phyloP scores from a whole-genome alignment of 768 basidiomycete genomes.

The Tricholoma bakamatsutake region DNA sequence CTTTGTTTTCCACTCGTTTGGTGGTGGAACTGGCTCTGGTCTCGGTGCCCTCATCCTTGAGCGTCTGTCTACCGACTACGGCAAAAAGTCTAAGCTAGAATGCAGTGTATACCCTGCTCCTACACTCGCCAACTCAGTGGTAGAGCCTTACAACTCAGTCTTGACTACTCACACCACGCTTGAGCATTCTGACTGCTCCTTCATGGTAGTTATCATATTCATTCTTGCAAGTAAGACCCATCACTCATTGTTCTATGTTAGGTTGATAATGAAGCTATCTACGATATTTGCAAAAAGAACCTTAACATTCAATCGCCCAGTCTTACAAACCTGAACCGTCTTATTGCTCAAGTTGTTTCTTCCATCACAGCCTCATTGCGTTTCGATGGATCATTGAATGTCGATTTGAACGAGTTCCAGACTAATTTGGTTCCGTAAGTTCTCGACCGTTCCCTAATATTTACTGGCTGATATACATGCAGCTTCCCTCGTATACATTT shows the following conservation, averaged over 20 bases:
- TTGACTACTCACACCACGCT: constrained; percentile 97
- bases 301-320: constrained; percentile 80
- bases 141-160: constrained; percentile 97
- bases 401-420: constrained; percentile 98
- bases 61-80: constrained; percentile 93
- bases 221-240: not conserved
- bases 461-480: constrained; percentile 4
- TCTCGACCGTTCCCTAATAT: constrained; percentile 75
- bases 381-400: constrained; percentile 96
- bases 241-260: constrained; percentile 18
- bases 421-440: constrained; percentile 96
- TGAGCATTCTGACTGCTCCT: constrained; percentile 98
- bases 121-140: constrained; percentile 88
- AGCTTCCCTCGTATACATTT: constrained; percentile 99
- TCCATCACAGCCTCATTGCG: constrained; percentile 95
- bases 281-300: constrained; percentile 98
- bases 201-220: constrained; percentile 65
- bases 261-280: constrained; percentile 90
- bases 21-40: constrained; percentile 97
- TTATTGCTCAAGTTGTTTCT: constrained; percentile 98
- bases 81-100: constrained; percentile 98
- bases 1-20: constrained; percentile 99
- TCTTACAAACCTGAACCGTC: constrained; percentile 90
- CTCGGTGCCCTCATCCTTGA: constrained; percentile 96
- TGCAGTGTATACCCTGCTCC: constrained; percentile 97